Conservation (phyloP, 228 moss, liverwort and hornwort species). For the Sphagnum magellanicum region DNA sequence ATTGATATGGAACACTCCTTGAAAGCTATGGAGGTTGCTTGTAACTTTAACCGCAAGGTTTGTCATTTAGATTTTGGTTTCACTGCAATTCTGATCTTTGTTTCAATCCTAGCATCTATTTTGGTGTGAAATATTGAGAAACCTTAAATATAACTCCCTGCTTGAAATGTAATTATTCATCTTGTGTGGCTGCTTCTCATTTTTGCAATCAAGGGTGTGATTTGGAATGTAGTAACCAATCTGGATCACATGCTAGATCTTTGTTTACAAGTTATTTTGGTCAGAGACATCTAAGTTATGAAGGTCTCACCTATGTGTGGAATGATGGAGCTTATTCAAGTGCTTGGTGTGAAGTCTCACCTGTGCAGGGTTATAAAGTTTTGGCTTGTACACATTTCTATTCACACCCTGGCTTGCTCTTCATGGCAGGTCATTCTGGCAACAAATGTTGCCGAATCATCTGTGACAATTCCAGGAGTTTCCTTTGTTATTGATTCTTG, state of each 20-base stretch:
- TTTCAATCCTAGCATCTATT: too few relatives aligned
- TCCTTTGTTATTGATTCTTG: conserved; percentile 58
- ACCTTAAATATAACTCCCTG: too few relatives aligned
- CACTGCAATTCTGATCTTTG: too few relatives aligned
- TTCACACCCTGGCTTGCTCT: background rate
- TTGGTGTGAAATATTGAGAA: too few relatives aligned
- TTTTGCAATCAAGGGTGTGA: too few relatives aligned
- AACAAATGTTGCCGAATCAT: conserved; percentile 69
- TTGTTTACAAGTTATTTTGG: too few relatives aligned
- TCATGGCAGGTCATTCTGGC: conserved; percentile 47
- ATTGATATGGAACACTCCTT: conserved; percentile 60
- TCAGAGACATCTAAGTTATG: too few relatives aligned
- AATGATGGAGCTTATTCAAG: background rate
- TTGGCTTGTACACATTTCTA: background rate
- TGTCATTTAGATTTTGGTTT: background rate
- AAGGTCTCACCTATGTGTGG: too few relatives aligned
- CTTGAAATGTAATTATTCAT: too few relatives aligned
- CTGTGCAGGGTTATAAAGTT: background rate
- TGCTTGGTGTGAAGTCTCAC: background rate
- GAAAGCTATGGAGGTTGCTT: conserved; percentile 50
- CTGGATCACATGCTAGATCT: too few relatives aligned
- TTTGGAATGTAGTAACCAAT: too few relatives aligned
- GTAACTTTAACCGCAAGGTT: conserved; percentile 43
- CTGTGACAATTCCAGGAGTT: conserved; percentile 64
- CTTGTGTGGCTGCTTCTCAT: too few relatives aligned